These are phyloP conservation scores for Metschnikowia santaceciliae DNA, from an alignment of 805 yeast species.

Conservation along the genomic window DNA sequence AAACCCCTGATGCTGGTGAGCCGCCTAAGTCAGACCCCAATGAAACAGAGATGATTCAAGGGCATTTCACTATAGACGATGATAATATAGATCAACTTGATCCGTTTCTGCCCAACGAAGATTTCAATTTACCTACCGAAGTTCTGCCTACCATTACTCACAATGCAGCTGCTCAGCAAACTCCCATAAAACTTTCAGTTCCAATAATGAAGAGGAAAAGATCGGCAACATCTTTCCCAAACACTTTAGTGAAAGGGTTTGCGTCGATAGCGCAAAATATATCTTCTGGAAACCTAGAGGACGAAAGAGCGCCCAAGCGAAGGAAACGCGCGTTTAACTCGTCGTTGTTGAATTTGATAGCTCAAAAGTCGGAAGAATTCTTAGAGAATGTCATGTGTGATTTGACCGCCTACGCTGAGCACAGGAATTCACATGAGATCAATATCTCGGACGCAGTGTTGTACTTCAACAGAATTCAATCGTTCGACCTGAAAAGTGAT, in stretches of 20 bases:
- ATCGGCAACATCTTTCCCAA: neutral
- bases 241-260: constrained; percentile 9
- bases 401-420: constrained; percentile 34
- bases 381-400: constrained; percentile 28
- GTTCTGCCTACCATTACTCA: neutral
- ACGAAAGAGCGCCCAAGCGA: constrained; percentile 1
- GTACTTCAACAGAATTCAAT: constrained; percentile 29
- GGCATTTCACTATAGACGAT: constrained; percentile 15
- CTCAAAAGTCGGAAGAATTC: constrained; percentile 29
- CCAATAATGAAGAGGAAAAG: neutral
- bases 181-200: neutral
- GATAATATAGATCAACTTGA: constrained; percentile 7
- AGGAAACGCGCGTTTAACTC: constrained; percentile 7
- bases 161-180: neutral
- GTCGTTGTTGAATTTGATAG: constrained; percentile 20
- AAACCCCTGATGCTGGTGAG: neutral
- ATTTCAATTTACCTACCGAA: neutral
- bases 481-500: constrained; percentile 13
- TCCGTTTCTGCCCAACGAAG: neutral
- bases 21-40: constrained; percentile 4
- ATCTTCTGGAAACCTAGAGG: neutral
- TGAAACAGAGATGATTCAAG: constrained; percentile 12
- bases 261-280: constrained; percentile 15
- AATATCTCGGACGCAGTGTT: constrained; percentile 34
- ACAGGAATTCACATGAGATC: constrained; percentile 27